These are phyloP conservation scores for Saturnispora bothae DNA, from an alignment of 805 yeast species.

Conservation along the genomic window DNA sequence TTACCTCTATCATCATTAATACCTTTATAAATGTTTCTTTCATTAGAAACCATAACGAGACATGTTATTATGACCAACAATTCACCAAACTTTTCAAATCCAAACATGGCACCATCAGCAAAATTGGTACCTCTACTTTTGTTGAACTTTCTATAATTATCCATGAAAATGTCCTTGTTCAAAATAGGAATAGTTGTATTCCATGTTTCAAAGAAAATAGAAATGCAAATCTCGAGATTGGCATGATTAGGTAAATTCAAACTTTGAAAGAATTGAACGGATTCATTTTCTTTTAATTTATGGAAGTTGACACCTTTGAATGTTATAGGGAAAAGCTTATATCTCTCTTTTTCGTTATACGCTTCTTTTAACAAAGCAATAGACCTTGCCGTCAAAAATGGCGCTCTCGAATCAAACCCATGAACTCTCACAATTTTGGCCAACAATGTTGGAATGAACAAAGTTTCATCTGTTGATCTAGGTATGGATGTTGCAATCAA, in stretches of 20 bases:
- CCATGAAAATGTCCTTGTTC: conserved; percentile 58
- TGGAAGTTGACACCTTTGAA: conserved; percentile 31
- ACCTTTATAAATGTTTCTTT: conserved; percentile 17
- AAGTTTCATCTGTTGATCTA: conserved; percentile 66
- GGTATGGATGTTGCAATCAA: conserved; percentile 66
- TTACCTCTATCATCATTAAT: conserved; percentile 14
- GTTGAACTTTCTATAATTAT: conserved; percentile 41
- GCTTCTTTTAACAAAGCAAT: conserved; percentile 58
- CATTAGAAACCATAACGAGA: conserved; percentile 37
- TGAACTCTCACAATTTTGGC: conserved; percentile 60
- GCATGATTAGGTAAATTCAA: conserved; percentile 40
- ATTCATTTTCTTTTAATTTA: conserved; percentile 30
- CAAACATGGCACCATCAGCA: conserved; percentile 31
- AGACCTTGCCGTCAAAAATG: conserved; percentile 60
- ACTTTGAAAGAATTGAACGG: conserved; percentile 34
- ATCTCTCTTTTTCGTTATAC: conserved; percentile 25
- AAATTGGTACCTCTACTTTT: conserved; percentile 36
- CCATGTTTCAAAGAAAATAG: conserved; percentile 71
- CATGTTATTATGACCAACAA: conserved; percentile 38
- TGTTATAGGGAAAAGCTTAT: conserved; percentile 22
- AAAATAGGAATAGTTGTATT: conserved; percentile 57
- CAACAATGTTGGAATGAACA: conserved; percentile 61
- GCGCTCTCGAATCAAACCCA: conserved; percentile 62
- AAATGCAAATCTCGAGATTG: conserved; percentile 57
- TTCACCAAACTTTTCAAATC: conserved; percentile 49